A percentile compares a stretch with the other conserved stretches of the same genome.
phyloP scores from a whole-genome alignment of 2,329 filamentous ascomycete genomes.

The Aspergillus pseudoglaucus region DNA sequence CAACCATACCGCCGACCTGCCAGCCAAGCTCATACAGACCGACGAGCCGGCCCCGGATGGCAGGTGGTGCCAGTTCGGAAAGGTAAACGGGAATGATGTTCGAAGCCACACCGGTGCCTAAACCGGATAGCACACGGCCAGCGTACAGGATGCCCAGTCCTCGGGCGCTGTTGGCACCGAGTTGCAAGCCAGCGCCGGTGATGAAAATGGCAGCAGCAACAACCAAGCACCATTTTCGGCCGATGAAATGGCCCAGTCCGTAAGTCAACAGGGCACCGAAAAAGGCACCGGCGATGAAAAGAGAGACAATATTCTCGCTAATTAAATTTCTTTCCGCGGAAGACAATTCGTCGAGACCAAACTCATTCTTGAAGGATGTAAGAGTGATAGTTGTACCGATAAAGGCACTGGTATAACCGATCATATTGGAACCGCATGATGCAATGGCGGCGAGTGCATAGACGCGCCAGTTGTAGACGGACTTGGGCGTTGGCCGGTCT shows the following conservation, averaged over 20 bases:
- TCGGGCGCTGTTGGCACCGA: conserved; percentile 55
- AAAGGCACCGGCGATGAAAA: conserved; percentile 78
- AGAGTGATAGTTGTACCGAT: conserved; percentile 71
- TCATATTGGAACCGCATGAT: conserved; percentile 54
- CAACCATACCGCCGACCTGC: conserved; percentile 47
- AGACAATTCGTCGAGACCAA: conserved; percentile 51
- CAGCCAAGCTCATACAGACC: conserved; percentile 53
- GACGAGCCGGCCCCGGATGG: conserved; percentile 52
- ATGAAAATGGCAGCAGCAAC: conserved; percentile 59
- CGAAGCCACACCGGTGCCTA: conserved; percentile 51
- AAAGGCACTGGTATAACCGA: conserved; percentile 64
- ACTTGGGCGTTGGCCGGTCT: conserved; percentile 49
- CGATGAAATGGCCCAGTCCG: conserved; percentile 58
- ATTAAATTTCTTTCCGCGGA: conserved; percentile 44
- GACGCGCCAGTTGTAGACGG: conserved; percentile 56
- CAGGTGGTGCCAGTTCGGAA: conserved; percentile 51
- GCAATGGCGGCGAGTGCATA: conserved; percentile 51
- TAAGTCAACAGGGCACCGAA: conserved; percentile 70
- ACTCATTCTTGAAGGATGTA: conserved; percentile 63
- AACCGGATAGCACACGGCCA: conserved; percentile 51
- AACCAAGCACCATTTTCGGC: conserved; percentile 59
- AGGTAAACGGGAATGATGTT: conserved; percentile 58
- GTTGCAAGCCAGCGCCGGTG: conserved; percentile 65
- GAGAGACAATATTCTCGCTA: conserved; percentile 70
- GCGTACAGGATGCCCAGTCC: conserved; percentile 58